phyloP scores from a whole-genome alignment of 2,329 filamentous ascomycete genomes.

The Podosphaera xanthii region DNA sequence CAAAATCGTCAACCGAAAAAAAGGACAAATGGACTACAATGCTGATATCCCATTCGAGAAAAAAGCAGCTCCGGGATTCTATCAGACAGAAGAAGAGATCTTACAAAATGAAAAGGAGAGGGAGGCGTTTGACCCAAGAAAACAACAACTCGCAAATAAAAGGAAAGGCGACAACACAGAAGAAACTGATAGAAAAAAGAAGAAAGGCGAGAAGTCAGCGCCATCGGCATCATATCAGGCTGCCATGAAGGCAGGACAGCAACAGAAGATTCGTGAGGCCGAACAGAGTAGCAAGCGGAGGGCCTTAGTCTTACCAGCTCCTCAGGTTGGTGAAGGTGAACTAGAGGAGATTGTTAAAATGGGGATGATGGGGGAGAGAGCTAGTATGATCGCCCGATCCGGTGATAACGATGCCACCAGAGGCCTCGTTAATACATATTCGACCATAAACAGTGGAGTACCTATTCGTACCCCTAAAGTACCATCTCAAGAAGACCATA shows the following conservation, averaged over 20 bases:
- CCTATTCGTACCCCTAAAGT: conserved; percentile 85
- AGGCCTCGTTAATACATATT: conserved; percentile 72
- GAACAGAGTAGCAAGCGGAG: conserved; percentile 91
- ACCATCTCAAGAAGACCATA: conserved; percentile 78
- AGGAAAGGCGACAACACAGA: conserved; percentile 82
- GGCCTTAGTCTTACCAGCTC: conserved; percentile 58
- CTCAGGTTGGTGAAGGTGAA: conserved; percentile 81
- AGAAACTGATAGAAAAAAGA: conserved; percentile 54
- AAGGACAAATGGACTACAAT: conserved; percentile 98
- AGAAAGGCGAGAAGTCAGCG: conserved; percentile 69
- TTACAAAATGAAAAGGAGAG: conserved; percentile 62
- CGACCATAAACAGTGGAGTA: conserved; percentile 53
- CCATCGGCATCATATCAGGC: conserved; percentile 63
- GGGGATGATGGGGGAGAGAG: conserved; percentile 80
- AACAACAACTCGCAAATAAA: conserved; percentile 77
- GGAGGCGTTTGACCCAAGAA: conserved; percentile 72
- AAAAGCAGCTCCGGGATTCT: conserved; percentile 69
- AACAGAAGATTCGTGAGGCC: conserved; percentile 85
- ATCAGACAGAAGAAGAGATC: conserved; percentile 73
- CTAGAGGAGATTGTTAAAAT: conserved; percentile 97
- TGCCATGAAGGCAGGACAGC: conserved; percentile 76
- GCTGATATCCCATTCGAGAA: conserved; percentile 97
- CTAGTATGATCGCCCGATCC: conserved; percentile 48
- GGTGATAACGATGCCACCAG: conserved; percentile 70
- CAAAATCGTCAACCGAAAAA: conserved; percentile 76